Conservation (phyloP, 2,329 filamentous ascomycete genomes). For the Colletotrichum tropicale region DNA sequence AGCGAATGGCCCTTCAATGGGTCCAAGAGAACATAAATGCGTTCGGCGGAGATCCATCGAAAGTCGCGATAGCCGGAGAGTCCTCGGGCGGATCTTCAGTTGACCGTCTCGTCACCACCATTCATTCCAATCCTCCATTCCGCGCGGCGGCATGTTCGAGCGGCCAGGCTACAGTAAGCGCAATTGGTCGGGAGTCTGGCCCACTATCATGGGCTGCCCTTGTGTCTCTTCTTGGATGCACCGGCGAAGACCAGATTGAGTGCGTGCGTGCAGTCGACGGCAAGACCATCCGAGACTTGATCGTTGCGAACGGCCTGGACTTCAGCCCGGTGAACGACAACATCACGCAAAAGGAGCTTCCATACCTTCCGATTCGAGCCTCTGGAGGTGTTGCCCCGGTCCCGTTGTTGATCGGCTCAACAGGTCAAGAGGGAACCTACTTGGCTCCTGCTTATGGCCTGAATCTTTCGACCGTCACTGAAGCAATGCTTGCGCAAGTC, state of each 20-base stretch:
- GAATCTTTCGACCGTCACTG: neutral
- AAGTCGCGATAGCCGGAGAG: conserved; percentile 67
- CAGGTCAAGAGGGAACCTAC: neutral
- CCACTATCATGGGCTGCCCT: neutral
- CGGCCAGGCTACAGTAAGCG: neutral
- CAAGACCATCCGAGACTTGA: neutral
- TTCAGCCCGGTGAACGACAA: conserved; percentile 4
- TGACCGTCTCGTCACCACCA: neutral
- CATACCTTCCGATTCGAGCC: neutral
- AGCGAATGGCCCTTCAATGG: conserved; percentile 63
- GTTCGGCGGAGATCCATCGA: conserved; percentile 67
- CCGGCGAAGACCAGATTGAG: neutral
- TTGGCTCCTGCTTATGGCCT: neutral
- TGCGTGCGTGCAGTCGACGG: neutral
- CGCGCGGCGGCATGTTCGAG: neutral
- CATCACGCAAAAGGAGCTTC: neutral
- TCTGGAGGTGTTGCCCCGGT: neutral
- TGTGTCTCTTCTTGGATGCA: neutral
- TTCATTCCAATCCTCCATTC: neutral
- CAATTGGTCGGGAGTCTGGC: neutral
- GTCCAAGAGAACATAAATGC: conserved; percentile 63
- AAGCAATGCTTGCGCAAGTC: neutral
- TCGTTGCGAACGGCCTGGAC: neutral
- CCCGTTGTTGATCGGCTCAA: neutral
- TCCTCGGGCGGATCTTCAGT: conserved; percentile 60